These are phyloP conservation scores for Leishmania tropica DNA, from an alignment of 208 protist species.

Conservation along the genomic window DNA sequence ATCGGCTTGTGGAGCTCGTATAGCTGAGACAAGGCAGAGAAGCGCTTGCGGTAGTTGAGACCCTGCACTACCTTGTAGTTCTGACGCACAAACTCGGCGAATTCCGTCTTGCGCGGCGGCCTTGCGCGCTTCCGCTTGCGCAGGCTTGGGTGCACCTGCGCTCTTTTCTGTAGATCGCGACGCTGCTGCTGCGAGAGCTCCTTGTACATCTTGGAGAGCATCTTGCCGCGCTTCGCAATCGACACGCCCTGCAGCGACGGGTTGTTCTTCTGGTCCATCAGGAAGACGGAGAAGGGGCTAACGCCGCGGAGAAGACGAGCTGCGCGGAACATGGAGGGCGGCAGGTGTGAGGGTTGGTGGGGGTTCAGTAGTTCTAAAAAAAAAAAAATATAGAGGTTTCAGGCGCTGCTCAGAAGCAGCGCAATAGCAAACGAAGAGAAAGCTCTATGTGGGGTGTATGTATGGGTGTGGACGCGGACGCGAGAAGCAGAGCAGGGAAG, in stretches of 20 bases:
- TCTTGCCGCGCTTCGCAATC: slow-evolving; percentile 61
- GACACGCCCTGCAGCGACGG: slow-evolving; percentile 67
- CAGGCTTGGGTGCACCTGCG: slow-evolving; percentile 58
- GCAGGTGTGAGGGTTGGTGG: neutral
- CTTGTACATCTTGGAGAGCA: slow-evolving; percentile 89
- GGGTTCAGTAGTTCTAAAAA: slow-evolving; percentile 1
- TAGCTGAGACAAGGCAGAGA: slow-evolving; percentile 74
- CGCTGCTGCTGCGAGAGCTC: slow-evolving; percentile 58
- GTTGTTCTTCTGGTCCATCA: slow-evolving; percentile 92
- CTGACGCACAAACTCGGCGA: slow-evolving; percentile 71
- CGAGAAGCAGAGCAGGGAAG: neutral
- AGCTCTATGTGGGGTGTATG: neutral
- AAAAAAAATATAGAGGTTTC: neutral
- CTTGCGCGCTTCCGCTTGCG: slow-evolving; percentile 29
- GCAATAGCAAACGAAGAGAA: neutral
- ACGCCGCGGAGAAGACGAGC: slow-evolving; percentile 56
- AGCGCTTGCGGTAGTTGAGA: slow-evolving; percentile 71
- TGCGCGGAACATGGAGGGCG: slow-evolving; percentile 61
- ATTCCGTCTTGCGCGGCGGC: slow-evolving; percentile 36
- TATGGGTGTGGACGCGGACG: neutral
- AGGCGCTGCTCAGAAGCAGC: neutral
- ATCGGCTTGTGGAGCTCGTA: slow-evolving; percentile 81
- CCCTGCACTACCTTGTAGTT: slow-evolving; percentile 78
- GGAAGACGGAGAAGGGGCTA: slow-evolving; percentile 87
- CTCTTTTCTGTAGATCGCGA: slow-evolving; percentile 62